Evolutionary conservation across 805 yeast species (phyloP).

Genomic region (Phaffomyces antillensis): DNA sequence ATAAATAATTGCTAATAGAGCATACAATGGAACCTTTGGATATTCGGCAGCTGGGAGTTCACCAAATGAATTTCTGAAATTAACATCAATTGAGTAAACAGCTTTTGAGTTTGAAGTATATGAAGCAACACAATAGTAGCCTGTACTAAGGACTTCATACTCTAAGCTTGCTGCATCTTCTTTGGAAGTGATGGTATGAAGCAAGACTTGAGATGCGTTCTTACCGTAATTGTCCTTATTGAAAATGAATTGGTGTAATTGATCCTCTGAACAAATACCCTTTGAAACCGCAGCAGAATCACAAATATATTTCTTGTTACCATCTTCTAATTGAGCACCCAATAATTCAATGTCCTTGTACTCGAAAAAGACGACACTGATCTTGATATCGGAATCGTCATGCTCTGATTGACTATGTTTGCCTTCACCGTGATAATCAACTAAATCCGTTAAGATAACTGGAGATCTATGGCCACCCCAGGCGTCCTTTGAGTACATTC

Average conservation of each 20-base stretch:
- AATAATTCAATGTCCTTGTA: constrained; percentile 66
- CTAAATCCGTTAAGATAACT: constrained; percentile 43
- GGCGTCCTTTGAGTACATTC: constrained; percentile 80
- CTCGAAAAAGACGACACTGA: constrained; percentile 76
- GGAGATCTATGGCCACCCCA: constrained; percentile 81
- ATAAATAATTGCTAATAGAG: constrained; percentile 75
- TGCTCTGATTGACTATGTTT: constrained; percentile 16
- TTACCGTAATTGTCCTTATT: constrained; percentile 32
- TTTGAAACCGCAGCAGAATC: constrained; percentile 55
- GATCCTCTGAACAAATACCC: constrained; percentile 45
- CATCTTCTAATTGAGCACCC: constrained; percentile 47
- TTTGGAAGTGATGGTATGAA: constrained; percentile 45
- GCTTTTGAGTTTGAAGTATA: constrained; percentile 32
- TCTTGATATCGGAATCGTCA: constrained; percentile 30
- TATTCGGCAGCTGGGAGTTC: constrained; percentile 82
- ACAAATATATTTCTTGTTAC: constrained; percentile 59
- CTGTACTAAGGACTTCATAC: constrained; percentile 67
- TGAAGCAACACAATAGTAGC: constrained; percentile 88
- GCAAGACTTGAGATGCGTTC: constrained; percentile 46
- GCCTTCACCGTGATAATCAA: constrained; percentile 14
- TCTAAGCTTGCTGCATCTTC: constrained; percentile 56
- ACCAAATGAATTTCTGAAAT: constrained; percentile 90
- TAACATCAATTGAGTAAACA: constrained; percentile 56
- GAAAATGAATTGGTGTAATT: constrained; percentile 60
- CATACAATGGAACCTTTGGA: constrained; percentile 86